These are phyloP conservation scores for Dryadomyces sulphureus DNA, from an alignment of 2,329 filamentous ascomycete genomes.

Conservation along the genomic window DNA sequence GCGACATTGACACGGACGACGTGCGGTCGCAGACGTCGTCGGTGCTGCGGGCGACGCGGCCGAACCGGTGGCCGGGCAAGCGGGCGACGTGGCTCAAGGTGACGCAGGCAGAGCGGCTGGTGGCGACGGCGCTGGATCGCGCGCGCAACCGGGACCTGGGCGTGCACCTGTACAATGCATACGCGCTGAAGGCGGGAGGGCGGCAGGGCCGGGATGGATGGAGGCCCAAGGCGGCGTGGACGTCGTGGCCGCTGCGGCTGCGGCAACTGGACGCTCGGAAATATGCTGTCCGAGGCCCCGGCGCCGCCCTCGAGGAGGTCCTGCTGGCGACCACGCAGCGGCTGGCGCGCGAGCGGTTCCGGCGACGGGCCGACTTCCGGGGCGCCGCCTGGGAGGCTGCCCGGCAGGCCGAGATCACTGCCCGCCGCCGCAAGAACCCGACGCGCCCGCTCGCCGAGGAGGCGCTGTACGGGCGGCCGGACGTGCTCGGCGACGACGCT, in stretches of 20 bases:
- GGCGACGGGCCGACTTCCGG: background rate
- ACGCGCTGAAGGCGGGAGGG: slow-evolving; percentile 35
- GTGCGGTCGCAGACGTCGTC: slow-evolving; percentile 31
- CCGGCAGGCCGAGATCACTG: background rate
- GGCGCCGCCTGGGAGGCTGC: background rate
- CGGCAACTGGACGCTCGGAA: background rate
- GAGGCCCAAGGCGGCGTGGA: slow-evolving; percentile 51
- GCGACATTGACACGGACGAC: slow-evolving; percentile 31
- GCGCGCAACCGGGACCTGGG: slow-evolving; percentile 52
- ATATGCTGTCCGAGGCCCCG: background rate
- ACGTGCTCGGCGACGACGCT: slow-evolving; percentile 57
- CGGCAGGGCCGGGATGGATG: slow-evolving; percentile 17
- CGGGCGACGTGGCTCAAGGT: slow-evolving; percentile 50
- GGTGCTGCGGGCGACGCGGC: slow-evolving; percentile 34
- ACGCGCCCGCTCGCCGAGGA: background rate
- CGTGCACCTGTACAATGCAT: slow-evolving; percentile 66
- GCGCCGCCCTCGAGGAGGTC: slow-evolving; percentile 44
- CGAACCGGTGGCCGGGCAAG: slow-evolving; percentile 59
- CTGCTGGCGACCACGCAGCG: slow-evolving; percentile 52
- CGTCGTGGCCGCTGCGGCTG: slow-evolving; percentile 63
- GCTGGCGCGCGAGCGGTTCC: slow-evolving; percentile 51
- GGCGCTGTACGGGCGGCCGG: slow-evolving; percentile 16
- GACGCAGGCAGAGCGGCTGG: slow-evolving; percentile 46
- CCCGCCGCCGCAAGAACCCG: background rate
- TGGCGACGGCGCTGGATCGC: slow-evolving; percentile 48